phyloP scores from a whole-genome alignment of 1,284 basidiomycete species.

The Naganishia sp. region DNA sequence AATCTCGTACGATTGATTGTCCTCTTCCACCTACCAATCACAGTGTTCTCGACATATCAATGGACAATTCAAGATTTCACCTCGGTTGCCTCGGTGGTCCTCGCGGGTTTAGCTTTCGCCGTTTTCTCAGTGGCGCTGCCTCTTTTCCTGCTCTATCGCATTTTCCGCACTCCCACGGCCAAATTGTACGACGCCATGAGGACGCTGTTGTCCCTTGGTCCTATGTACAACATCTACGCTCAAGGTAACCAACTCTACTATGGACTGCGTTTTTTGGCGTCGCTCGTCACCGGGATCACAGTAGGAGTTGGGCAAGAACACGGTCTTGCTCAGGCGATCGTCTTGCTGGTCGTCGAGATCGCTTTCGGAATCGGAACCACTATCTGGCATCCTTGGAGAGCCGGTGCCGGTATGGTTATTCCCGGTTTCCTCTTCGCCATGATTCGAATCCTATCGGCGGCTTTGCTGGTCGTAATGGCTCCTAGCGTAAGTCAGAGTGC shows the following conservation, averaged over 20 bases:
- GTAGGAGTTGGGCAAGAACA: conserved; percentile 86
- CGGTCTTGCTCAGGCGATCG: conserved; percentile 85
- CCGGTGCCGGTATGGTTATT: conserved; percentile 92
- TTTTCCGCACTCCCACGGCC: conserved; percentile 75
- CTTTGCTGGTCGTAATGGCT: conserved; percentile 82
- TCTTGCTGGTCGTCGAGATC: conserved; percentile 83
- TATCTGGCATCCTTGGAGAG: conserved; percentile 93
- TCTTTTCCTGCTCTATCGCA: conserved; percentile 68
- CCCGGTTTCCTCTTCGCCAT: conserved; percentile 90
- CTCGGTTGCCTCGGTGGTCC: conserved; percentile 51
- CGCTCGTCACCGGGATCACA: conserved; percentile 74
- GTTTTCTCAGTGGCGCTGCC: conserved; percentile 79
- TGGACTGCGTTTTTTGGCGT: conserved; percentile 74
- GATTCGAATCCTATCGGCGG: conserved; percentile 81
- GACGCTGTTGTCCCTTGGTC: conserved; percentile 84
- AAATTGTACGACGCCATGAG: conserved; percentile 93
- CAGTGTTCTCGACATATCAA: conserved; percentile 85
- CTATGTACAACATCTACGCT: conserved; percentile 93
- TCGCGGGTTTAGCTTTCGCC: conserved; percentile 60
- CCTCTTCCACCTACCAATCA: conserved; percentile 90
- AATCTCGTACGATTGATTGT: conserved; percentile 87
- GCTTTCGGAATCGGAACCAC: conserved; percentile 78
- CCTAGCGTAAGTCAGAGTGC: conserved; percentile 67
- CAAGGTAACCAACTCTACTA: conserved; percentile 89
- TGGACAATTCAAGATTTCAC: conserved; percentile 66